Percentiles rank a stretch among this genome's conserved stretches.
Conservation (phyloP, 805 yeast species). For the Kazachstania africana region DNA sequence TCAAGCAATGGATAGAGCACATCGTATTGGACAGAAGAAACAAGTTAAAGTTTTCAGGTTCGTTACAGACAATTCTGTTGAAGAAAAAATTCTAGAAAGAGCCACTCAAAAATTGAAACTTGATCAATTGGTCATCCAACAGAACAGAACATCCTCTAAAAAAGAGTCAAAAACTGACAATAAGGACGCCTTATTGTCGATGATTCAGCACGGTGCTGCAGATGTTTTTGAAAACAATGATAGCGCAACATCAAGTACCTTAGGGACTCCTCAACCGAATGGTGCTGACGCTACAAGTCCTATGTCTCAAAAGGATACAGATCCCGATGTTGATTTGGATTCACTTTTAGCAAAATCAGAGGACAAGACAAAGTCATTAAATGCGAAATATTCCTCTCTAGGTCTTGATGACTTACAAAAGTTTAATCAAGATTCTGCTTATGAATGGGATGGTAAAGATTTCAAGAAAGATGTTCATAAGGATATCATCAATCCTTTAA, state of each 20-base stretch:
- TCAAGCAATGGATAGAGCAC: slow-evolving; percentile 98
- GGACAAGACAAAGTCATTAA: slow-evolving; percentile 48
- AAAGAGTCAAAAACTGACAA: slow-evolving; percentile 31
- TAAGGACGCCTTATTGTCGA: slow-evolving; percentile 78
- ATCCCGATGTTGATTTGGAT: slow-evolving; percentile 46
- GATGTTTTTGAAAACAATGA: slow-evolving; percentile 33
- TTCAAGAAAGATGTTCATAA: slow-evolving; percentile 55
- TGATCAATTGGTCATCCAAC: slow-evolving; percentile 93
- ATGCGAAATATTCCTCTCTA: slow-evolving; percentile 49
- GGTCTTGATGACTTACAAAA: slow-evolving; percentile 72
- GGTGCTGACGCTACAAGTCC: background rate
- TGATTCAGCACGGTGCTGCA: slow-evolving; percentile 84
- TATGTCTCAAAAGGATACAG: slow-evolving; percentile 18
- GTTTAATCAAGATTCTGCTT: slow-evolving; percentile 61
- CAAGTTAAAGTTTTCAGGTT: slow-evolving; percentile 88
- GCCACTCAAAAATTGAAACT: slow-evolving; percentile 89
- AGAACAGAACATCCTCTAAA: slow-evolving; percentile 45
- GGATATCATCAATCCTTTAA: slow-evolving; percentile 42
- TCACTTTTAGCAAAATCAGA: slow-evolving; percentile 49
- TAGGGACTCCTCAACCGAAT: slow-evolving; percentile 19
- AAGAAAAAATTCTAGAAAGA: slow-evolving; percentile 88
- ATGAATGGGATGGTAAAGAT: slow-evolving; percentile 82
- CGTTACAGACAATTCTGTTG: slow-evolving; percentile 92
- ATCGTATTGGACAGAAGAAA: slow-evolving; percentile 92
- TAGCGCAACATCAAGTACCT: slow-evolving; percentile 11